Base-by-base conservation (phyloP, 176 grass and related monocot genomes). In the Saccharum spontaneum region DNA sequence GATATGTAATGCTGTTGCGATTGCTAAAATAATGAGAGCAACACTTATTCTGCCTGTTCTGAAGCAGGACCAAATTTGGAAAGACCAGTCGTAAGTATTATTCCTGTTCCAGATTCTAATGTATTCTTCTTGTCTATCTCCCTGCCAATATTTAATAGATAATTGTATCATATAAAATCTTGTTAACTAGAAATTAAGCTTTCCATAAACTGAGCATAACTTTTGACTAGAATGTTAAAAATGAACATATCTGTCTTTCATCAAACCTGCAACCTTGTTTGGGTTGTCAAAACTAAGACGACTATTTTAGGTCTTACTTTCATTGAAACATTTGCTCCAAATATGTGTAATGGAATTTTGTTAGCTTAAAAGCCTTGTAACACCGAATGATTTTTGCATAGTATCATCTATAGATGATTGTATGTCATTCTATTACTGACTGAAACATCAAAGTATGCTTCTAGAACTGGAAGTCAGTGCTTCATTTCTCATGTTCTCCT, bases 21-120 rank as follows among this genome's bases (percentile, higher is more conserved):
- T 96, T 80, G 94, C 94, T 62, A 96, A 87, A 80, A 93, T 91
- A 81, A 93, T 96, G 89, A 84, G 74, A 26, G 94, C 91, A 83
- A 93, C 91, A 31, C 91, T 96, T 87, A 93, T 96, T 83, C 85
- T 96, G 45, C 94, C 94, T 62, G 88, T 91, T 79, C 74, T 96
- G 61, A 96, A 96, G 89, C 88, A 92, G 88, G 91, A 96, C 46
- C 94, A 96, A 85, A 96, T 96, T 81, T 93, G 91, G 94, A 96
- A 93, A 85, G 94, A 96, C 49, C 86, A 90, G 23, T 89, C 89
- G 91, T 96, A 87, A 82, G 81, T 45, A 40, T 7, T 45, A 28
- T 43, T 83, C n/a, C 48, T 78, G 31, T 82, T 85, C 22, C 48
- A 24, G 24, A 17, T 82, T 75, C 17, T 52, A 62, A 26, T 26